Evolutionary conservation across 495 filamentous ascomycete species (phyloP).

Genomic region (Penicillium soppii): DNA sequence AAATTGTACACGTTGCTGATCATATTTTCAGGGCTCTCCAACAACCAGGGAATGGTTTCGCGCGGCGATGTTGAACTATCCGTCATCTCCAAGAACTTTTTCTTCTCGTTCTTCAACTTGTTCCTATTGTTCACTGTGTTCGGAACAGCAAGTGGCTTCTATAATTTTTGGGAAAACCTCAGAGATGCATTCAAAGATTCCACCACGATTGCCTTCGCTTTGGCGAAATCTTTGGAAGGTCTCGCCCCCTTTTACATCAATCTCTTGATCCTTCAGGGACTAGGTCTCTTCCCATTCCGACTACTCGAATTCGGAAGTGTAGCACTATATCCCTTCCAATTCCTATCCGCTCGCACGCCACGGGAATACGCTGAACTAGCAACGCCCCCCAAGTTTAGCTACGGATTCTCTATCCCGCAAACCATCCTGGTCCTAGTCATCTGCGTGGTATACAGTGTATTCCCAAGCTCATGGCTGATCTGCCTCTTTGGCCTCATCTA

Average conservation of each 20-base stretch:
- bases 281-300: slow-evolving; percentile 90
- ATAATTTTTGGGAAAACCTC: slow-evolving; percentile 67
- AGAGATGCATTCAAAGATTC: slow-evolving; percentile 74
- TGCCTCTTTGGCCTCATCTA: slow-evolving; percentile 82
- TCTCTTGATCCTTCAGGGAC: slow-evolving; percentile 87
- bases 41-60: slow-evolving; percentile 90
- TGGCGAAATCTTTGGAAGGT: slow-evolving; percentile 72
- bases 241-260: slow-evolving; percentile 88
- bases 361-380: slow-evolving; percentile 84
- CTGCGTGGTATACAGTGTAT: slow-evolving; percentile 89
- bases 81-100: slow-evolving; percentile 96
- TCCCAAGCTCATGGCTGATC: slow-evolving; percentile 78
- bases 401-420: slow-evolving; percentile 92
- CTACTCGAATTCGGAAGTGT: slow-evolving; percentile 89
- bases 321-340: slow-evolving; percentile 75
- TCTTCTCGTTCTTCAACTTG: slow-evolving; percentile 99
- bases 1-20: slow-evolving; percentile 6
- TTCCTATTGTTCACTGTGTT: slow-evolving; percentile 94
- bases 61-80: slow-evolving; percentile 94
- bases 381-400: slow-evolving; percentile 85
- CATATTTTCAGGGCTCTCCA: slow-evolving; percentile 61
- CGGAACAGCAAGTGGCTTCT: slow-evolving; percentile 71
- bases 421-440: slow-evolving; percentile 90
- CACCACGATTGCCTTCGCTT: slow-evolving; percentile 67
- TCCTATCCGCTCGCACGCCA: slow-evolving; percentile 80